A percentile compares a stretch with the other conserved stretches of the same genome.
phyloP scores from a whole-genome alignment of 352 stramenopile genomes.

The Phytophthora chlamydospora region DNA sequence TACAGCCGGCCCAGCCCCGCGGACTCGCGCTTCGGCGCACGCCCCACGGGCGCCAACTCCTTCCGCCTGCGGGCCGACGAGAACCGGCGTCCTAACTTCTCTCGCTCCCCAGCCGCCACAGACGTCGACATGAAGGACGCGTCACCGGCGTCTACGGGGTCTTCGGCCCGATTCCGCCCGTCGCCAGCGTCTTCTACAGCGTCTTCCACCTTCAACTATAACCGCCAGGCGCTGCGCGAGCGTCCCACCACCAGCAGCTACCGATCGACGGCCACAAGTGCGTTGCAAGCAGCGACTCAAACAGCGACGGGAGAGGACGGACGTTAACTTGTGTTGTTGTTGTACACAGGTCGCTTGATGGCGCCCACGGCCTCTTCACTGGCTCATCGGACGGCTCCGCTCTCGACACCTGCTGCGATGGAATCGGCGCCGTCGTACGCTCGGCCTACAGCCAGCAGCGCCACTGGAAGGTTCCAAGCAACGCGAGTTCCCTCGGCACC shows the following conservation, averaged over 20 bases:
- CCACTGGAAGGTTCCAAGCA: slow-evolving; percentile 29
- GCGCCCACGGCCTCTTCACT: slow-evolving; percentile 37
- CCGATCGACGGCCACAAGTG: slow-evolving; percentile 27
- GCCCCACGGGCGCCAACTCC: slow-evolving; percentile 22
- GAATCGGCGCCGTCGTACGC: slow-evolving; percentile 33
- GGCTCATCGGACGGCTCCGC: slow-evolving; percentile 27
- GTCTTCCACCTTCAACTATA: slow-evolving; percentile 11
- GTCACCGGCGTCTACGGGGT: slow-evolving; percentile 13
- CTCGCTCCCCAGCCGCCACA: slow-evolving; percentile 14
- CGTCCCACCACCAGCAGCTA: slow-evolving; percentile 11
- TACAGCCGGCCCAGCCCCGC: slow-evolving; percentile 15
- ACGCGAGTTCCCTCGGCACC: slow-evolving; percentile 32
- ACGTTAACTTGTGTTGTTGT: slow-evolving; percentile 19
- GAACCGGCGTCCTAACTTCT: slow-evolving; percentile 41
- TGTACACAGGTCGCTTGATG: slow-evolving; percentile 30
- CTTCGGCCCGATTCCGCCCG: slow-evolving; percentile 18
- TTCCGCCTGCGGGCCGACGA: slow-evolving; percentile 40
- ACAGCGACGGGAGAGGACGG: slow-evolving; percentile 2
- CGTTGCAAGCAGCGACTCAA: slow-evolving; percentile 4
- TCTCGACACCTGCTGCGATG: slow-evolving; percentile 4
- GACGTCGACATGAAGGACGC: slow-evolving; percentile 50
- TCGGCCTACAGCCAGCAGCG: slow-evolving; percentile 35
- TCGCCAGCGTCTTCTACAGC: slow-evolving; percentile 5
- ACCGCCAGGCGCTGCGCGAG: slow-evolving; percentile 23
- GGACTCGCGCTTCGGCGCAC: slow-evolving; percentile 24